These are phyloP conservation scores for Dothidotthia symphoricarpi DNA, from an alignment of 2,329 filamentous ascomycete genomes.

Conservation along the genomic window DNA sequence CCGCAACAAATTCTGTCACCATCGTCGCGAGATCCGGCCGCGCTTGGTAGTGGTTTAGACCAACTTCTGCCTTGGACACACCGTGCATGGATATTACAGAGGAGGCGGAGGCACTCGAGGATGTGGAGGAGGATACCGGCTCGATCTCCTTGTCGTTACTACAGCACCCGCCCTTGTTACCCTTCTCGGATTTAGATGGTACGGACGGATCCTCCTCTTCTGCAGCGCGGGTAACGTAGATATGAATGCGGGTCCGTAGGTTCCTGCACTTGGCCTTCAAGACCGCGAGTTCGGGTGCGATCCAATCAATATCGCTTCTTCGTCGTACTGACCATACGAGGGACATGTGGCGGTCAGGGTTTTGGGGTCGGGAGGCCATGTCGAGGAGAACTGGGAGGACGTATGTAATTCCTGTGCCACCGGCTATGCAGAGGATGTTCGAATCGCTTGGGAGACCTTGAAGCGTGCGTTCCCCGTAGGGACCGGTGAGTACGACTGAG, in stretches of 20 bases:
- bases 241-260: conserved; percentile 29
- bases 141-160: conserved; percentile 22
- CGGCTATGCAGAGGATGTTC: conserved; percentile 39
- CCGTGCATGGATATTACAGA: conserved; percentile 30
- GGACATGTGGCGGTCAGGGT: conserved; percentile 27
- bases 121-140: conserved; percentile 11
- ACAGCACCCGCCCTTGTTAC: not conserved
- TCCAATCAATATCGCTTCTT: conserved; percentile 36
- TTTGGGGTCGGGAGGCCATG: conserved; percentile 25
- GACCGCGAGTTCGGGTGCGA: conserved; percentile 34
- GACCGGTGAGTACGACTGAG: conserved; percentile 35
- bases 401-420: conserved; percentile 41
- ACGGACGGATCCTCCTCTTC: conserved; percentile 12
- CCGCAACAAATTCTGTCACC: conserved; percentile 26
- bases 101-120: conserved; percentile 21
- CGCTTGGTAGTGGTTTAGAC: conserved; percentile 26
- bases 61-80: conserved; percentile 28
- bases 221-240: conserved; percentile 34
- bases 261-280: conserved; percentile 29
- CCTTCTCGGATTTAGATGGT: not conserved
- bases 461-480: conserved; percentile 35
- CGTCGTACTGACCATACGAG: conserved; percentile 40
- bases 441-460: conserved; percentile 19
- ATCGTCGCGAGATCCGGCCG: conserved; percentile 20
- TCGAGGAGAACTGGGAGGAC: conserved; percentile 38